Percentiles rank a stretch among this genome's conserved stretches.
Conservation (phyloP, 1,284 basidiomycete genomes). For the Pisolithus thermaeus region DNA sequence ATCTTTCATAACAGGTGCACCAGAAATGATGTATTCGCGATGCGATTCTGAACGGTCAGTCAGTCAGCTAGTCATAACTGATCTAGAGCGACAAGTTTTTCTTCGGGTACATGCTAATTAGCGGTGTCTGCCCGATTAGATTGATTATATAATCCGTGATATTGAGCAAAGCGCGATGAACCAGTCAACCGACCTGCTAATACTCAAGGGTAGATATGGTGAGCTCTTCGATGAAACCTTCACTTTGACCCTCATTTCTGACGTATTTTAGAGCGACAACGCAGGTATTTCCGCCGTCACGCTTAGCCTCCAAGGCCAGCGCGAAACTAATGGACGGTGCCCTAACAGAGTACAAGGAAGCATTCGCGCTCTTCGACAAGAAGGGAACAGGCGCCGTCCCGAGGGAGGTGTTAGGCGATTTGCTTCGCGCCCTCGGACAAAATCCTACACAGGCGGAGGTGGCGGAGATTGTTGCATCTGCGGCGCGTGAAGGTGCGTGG, state of each 20-base stretch:
- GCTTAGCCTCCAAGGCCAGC: background rate
- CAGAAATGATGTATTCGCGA: no score
- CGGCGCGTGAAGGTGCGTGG: conserved; percentile 68
- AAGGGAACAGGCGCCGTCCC: conserved; percentile 88
- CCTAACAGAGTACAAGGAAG: conserved; percentile 84
- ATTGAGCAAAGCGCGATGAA: background rate
- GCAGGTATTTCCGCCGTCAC: conserved; percentile 38
- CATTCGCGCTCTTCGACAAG: conserved; percentile 98
- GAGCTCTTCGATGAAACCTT: background rate
- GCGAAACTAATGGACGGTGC: conserved; percentile 4
- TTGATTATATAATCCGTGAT: background rate
- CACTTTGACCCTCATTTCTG: background rate
- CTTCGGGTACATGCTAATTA: no score
- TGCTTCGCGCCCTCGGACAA: conserved; percentile 92
- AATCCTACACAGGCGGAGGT: conserved; percentile 99
- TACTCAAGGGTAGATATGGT: conserved; percentile 5
- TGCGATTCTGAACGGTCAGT: no score
- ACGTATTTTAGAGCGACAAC: conserved; percentile 49
- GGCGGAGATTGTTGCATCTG: conserved; percentile 66
- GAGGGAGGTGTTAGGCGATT: conserved; percentile 88
- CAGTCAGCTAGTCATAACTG: no score
- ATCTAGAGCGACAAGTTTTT: no score
- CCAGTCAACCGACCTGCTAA: background rate
- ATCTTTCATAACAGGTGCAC: no score
- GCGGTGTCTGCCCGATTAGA: no score